A percentile compares a stretch with the other conserved stretches of the same genome.
Conservation (phyloP, 2,329 filamentous ascomycete species). For the Metarhizium robertsii region DNA sequence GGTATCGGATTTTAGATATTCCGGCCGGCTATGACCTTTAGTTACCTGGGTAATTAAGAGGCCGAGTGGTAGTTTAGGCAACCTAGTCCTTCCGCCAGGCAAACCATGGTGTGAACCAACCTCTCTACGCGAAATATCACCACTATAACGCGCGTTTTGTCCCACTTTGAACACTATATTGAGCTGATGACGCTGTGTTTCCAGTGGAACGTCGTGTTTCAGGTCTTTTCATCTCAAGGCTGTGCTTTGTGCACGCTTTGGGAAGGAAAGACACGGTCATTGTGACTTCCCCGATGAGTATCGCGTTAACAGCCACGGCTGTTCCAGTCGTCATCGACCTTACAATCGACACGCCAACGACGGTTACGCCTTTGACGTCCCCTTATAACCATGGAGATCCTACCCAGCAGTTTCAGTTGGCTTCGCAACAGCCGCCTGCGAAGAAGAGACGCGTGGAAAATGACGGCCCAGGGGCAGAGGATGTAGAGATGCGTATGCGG, state of each 20-base stretch:
- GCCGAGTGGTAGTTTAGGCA: background rate
- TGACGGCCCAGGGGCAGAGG: constrained; percentile 6
- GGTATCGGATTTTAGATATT: background rate
- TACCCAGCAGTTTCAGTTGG: background rate
- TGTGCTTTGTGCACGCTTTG: constrained; percentile 1
- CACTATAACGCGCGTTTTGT: background rate
- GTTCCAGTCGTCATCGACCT: constrained; percentile 21
- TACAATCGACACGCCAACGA: constrained; percentile 7
- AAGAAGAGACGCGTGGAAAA: constrained; percentile 22
- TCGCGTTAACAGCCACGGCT: constrained; percentile 16
- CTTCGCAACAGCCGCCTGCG: constrained; percentile 15
- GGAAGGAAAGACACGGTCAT: background rate
- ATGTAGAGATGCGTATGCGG: constrained; percentile 16
- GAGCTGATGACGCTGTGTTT: background rate
- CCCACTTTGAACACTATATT: background rate
- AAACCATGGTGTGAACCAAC: background rate
- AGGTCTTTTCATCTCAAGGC: background rate
- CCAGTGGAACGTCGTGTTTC: background rate
- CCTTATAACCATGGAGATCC: background rate
- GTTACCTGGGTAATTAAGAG: too few relatives aligned
- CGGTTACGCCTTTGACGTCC: constrained; percentile 6
- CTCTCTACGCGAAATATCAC: background rate
- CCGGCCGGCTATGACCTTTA: background rate
- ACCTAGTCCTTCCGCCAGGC: background rate
- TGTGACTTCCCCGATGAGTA: constrained; percentile 14